Base-by-base conservation (phyloP, 2,329 filamentous ascomycete genomes). In the Thelonectria rubi region DNA sequence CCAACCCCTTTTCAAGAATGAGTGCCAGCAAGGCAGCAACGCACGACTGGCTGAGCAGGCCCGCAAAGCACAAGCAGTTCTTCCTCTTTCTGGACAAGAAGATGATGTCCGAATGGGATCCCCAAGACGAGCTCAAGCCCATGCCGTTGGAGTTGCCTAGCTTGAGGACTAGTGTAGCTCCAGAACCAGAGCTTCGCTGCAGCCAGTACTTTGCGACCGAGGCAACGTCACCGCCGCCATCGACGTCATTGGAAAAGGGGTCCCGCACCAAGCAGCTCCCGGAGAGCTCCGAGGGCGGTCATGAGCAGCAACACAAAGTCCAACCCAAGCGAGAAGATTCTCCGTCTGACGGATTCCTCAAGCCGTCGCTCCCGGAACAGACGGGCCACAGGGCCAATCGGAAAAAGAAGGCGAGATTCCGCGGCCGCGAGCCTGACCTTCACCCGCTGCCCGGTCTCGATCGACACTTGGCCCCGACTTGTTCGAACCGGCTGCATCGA, bases 11-110 rank as follows among this genome's bases (percentile, higher is more conserved):
- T 2, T 51, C 64, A 12, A 72, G 77, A 49, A 70, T 77, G 42
- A 74, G 54, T 15, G 70, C 74, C 1, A 11, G 40, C 3, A 66
- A 73, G 34, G 75, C 76, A 3, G 66, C 67, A 54, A 59, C 51
- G 12, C 76, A 79, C 45, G 68, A 71, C 32, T 79, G 77, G 77
- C 62, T 79, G 12, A 73, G 73, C 24, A 73, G 66, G 1, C 75
- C 76, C 1, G 58, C 66, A 39, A 72, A 67, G 5, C 73, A 78
- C 42, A 45, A 71, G 20, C 55, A 69, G 10, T 72, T 78, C 30
- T 78, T 79, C 55, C 55, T 68, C 48, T 51, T 68, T 10, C 64
- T 79, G 45, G 77, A 79, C 17, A 59, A 37, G 4, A 72, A 60
- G 24, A 72, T 74, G 24, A 21, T 73, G 47, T 63, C 63, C 12